Evolutionary conservation across 1,284 basidiomycete genomes (phyloP).

Genomic region (Sanghuangporus sanghuang): DNA sequence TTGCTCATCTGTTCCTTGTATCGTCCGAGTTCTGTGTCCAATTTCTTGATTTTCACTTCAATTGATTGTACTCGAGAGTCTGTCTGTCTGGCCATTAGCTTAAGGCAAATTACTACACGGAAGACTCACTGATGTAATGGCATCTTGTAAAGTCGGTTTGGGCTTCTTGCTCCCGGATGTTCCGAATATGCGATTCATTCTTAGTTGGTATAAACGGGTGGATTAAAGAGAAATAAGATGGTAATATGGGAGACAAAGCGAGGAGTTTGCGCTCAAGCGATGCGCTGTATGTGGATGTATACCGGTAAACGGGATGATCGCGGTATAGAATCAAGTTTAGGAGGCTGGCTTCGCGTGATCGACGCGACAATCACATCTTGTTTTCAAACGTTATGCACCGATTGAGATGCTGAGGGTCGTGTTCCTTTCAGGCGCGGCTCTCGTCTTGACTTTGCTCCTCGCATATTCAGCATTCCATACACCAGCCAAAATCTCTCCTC

Average conservation of each 20-base stretch:
- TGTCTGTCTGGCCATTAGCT: constrained; percentile 47
- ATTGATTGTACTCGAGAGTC: constrained; percentile 86
- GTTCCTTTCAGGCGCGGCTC: constrained; percentile 1
- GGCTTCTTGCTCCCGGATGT: constrained; percentile 75
- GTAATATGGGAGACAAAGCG: background rate
- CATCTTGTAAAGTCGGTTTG: constrained; percentile 85
- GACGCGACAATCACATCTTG: background rate
- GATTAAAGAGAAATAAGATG: background rate
- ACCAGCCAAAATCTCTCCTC: constrained; percentile 47
- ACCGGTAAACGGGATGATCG: background rate
- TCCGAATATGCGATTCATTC: constrained; percentile 84
- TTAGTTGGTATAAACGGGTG: background rate
- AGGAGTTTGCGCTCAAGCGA: background rate
- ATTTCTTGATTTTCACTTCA: constrained; percentile 96
- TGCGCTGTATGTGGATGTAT: background rate
- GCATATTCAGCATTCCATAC: constrained; percentile 15
- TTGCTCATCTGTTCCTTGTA: constrained; percentile 98
- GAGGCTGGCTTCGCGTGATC: background rate
- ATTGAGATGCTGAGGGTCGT: constrained; percentile 7
- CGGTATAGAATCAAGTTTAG: background rate
- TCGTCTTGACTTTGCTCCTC: constrained; percentile 8
- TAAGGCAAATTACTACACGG: background rate
- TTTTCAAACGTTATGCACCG: background rate
- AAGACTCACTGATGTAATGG: constrained; percentile 74
- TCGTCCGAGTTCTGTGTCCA: constrained; percentile 87